Evolutionary conservation across 441 rosid genomes (phyloP).

Genomic region (Populus hybrid): DNA sequence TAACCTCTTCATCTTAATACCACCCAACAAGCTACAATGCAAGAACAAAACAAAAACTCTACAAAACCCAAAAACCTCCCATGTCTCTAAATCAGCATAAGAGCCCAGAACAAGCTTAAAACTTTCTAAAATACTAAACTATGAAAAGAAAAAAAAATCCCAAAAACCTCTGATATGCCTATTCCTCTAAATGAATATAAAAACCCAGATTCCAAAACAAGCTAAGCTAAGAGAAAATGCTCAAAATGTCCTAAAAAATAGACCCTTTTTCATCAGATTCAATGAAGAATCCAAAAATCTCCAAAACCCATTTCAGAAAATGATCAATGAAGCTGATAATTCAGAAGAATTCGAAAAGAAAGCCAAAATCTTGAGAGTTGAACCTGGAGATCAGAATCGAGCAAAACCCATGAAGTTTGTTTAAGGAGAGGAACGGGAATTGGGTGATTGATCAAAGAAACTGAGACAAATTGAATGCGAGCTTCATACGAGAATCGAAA

Average conservation of each 20-base stretch:
- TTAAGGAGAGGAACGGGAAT: not conserved
- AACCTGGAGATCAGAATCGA: not conserved
- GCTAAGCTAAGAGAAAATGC: not conserved
- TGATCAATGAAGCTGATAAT: not conserved
- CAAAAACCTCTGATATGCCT: not conserved
- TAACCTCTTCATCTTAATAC: slow-evolving; percentile 60
- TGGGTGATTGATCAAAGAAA: not conserved
- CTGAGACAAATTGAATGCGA: not conserved
- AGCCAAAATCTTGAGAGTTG: not conserved
- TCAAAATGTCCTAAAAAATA: not conserved
- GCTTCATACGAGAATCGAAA: not conserved
- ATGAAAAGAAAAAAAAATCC: not conserved
- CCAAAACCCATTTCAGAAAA: not conserved
- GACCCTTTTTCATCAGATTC: not conserved
- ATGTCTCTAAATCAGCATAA: slow-evolving; percentile 7
- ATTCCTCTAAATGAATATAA: not conserved
- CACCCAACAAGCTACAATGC: slow-evolving; percentile 19
- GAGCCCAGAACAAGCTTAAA: not conserved
- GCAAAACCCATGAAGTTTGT: not conserved
- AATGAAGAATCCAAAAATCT: not conserved
- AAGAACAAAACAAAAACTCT: not conserved
- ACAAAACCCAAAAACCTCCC: slow-evolving; percentile 21
- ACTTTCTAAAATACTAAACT: not conserved
- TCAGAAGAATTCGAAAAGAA: not conserved
- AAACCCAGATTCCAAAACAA: not conserved